These are phyloP conservation scores for Fusarium austroafricanum DNA, from an alignment of 2,329 filamentous ascomycete genomes.

Conservation along the genomic window DNA sequence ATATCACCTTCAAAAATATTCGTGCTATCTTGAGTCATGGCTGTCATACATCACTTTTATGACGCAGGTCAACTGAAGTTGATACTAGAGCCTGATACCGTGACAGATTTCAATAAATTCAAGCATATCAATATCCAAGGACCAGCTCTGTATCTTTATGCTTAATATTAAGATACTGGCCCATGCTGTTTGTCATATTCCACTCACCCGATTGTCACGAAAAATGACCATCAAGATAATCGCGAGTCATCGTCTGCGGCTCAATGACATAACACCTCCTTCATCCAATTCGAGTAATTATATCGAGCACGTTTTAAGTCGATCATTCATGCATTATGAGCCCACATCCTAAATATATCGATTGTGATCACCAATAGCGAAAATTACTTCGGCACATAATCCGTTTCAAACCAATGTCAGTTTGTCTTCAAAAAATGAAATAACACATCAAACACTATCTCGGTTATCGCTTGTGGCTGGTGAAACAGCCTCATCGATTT, in stretches of 20 bases:
- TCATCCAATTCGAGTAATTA: background rate
- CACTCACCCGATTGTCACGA: background rate
- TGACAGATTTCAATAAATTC: background rate
- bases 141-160: slow-evolving; percentile 3
- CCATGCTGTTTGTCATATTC: too few species aligned
- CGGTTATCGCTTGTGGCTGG: background rate
- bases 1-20: background rate
- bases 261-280: background rate
- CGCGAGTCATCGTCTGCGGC: background rate
- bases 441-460: background rate
- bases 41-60: background rate
- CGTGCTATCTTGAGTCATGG: background rate
- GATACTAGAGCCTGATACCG: background rate
- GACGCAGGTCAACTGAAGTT: background rate
- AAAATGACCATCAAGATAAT: background rate
- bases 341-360: background rate
- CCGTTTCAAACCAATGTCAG: slow-evolving; percentile 1
- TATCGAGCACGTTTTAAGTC: background rate
- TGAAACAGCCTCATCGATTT: slow-evolving; percentile 6
- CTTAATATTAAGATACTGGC: background rate
- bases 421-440: slow-evolving; percentile 1
- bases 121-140: background rate
- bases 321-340: slow-evolving; percentile 1
- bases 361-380: background rate
- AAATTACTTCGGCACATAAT: slow-evolving; percentile 1